Base-by-base conservation (phyloP, 2,329 filamentous ascomycete genomes). In the Metarhizium guizhouense region DNA sequence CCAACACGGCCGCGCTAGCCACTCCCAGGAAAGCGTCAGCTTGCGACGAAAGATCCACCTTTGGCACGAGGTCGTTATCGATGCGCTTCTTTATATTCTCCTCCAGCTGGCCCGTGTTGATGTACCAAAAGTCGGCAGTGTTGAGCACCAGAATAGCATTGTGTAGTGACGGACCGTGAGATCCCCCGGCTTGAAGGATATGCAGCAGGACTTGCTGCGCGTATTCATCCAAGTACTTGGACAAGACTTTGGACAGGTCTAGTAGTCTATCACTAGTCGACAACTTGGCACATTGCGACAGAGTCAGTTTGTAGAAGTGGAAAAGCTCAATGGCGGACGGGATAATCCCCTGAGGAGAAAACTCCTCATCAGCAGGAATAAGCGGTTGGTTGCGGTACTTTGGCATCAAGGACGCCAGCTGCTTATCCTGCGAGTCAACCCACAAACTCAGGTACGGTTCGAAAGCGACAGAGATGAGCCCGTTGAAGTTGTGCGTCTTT, bases 91-190 rank as follows among this genome's bases (percentile, higher is more conserved):
- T 93, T 70, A 99, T 92, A 70, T 89, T 96, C 64, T 97, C 92
- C 68, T 97, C 93, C 1, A 99, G 79, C 67, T 97, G 93, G 51
- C 86, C 91, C 51, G 91, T 94, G 34, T 95, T 97, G 30, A 84
- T 84, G 67, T 96, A 93, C 82, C 94, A 99, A 70, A 97, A 99
- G 67, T 99, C 94, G 0, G 94, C 93, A 1, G 94, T 97, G 68
- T 99, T 99, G 51, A 99, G 77, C 1, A 97, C 91, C 3, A 95
- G 76, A 14, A 96, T 81, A 3, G 88, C 82, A 59, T 96, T 88
- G 64, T 96, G 85, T 2, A 94, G 65, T 3, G 77, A 72, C 2
- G 81, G 75, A 0, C 59, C 79, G 64, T 65, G 79, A 70, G 62
- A 78, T 61, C 69, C 83, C 65, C 72, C 88, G 4, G 71, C 70